Evolutionary conservation across 2,329 filamentous ascomycete species (phyloP), one percentile per base, ranked within the genome.

Genomic region (Calycina marina): DNA sequence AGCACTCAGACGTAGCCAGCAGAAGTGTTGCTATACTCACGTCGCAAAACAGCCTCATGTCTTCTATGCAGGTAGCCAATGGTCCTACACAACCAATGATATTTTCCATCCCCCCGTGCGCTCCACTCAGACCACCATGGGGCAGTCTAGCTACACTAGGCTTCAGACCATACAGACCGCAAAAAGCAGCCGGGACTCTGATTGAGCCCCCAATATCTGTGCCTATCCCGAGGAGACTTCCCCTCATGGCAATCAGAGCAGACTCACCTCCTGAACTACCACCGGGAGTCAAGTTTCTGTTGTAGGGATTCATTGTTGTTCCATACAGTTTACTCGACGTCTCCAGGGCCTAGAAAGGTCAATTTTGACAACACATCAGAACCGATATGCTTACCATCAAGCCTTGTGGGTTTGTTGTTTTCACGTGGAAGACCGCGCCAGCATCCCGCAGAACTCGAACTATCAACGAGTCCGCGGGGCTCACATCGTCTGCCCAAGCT

Each of bases 381-480:
- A 20, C 5, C 11, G 10, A 17, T 9, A 31, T 4, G 22, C 32
- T 16, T 6, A 31, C 34, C 62, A 67, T 65, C 17, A 67, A 42
- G 4, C 59, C 59, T 43, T 69, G 67, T 1, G 75, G 73, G 2
- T 79, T 58, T 40, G 77, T 79, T 1, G 75, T 79, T 52, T 79
- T 80, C 37, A 67, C 62, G 38, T 77, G 74, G 15, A 74, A 54
- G 0, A 80, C 60, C 1, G 73, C 74, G 1, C 77, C 65, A 54
- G 5, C 79, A 51, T 1, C 74, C 51, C 2, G 64, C 57, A 1
- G 77, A 65, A 6, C 77, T 54, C 10, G 40, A 42, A 28, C 30
- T 8, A 70, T 57, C 24, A 58, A 48, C 5, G 60, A 59, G 39
- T 69, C 60, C 31, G 62, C 55, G 13, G 56, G 45, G 1, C 56